Evolutionary conservation across 139 green algal species (phyloP).

Genomic region (Protoeuglena noctilucae): DNA sequence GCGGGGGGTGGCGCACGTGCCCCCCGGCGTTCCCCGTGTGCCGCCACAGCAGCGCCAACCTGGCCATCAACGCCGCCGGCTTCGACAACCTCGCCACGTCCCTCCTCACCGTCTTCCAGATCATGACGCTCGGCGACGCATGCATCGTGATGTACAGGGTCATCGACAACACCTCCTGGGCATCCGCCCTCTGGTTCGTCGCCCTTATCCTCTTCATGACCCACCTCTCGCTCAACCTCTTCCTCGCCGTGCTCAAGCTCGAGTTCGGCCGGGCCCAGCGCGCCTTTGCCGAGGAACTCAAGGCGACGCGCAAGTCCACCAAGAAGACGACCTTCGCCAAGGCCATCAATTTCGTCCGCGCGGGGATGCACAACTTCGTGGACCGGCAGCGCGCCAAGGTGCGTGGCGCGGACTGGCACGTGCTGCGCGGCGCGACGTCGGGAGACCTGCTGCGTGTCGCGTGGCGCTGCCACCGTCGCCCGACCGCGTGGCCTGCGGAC

Average conservation of each 20-base stretch:
- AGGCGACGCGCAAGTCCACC: slow-evolving; percentile 2
- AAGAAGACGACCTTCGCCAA: slow-evolving; percentile 24
- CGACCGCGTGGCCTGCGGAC: no score
- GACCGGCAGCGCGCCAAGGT: no score
- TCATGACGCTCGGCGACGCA: slow-evolving; percentile 27
- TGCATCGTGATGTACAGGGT: slow-evolving; percentile 18
- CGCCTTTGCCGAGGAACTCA: slow-evolving; percentile 29
- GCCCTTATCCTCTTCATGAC: slow-evolving; percentile 39
- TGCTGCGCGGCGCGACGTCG: no score
- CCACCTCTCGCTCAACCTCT: slow-evolving; percentile 65
- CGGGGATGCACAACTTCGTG: slow-evolving; percentile 46
- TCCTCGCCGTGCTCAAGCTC: slow-evolving; percentile 64
- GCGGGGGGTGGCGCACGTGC: slow-evolving; percentile 15
- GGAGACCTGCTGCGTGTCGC: no score
- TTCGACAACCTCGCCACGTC: slow-evolving; percentile 44
- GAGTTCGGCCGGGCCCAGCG: slow-evolving; percentile 59
- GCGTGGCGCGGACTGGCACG: no score
- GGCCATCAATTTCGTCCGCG: slow-evolving; percentile 45
- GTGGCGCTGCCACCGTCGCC: no score
- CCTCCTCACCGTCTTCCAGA: slow-evolving; percentile 49
- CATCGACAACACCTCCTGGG: slow-evolving; percentile 20
- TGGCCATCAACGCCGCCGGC: slow-evolving; percentile 14
- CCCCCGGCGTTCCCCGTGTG: slow-evolving; percentile 5
- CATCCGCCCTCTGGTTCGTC: slow-evolving; percentile 37
- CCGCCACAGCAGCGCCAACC: background rate